Evolutionary conservation across 164 flowering plant genomes (phyloP).

Genomic region (Vitis labrusca): DNA sequence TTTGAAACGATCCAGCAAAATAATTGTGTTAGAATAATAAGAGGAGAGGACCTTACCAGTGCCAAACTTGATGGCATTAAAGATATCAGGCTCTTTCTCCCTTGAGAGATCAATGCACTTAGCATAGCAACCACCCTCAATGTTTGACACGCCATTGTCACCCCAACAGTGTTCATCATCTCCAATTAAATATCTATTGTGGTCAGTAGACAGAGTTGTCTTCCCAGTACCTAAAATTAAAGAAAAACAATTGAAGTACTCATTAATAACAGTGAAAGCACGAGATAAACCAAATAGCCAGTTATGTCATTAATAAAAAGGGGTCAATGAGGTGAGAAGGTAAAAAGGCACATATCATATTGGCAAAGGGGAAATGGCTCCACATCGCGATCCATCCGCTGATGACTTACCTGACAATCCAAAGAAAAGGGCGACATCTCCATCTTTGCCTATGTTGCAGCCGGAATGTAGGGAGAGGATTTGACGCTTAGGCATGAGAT

Average conservation of each 20-base stretch:
- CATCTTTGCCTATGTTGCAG: slow-evolving; percentile 97
- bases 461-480: slow-evolving; percentile 98
- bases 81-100: slow-evolving; percentile 98
- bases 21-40: too few relatives aligned
- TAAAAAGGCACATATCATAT: slow-evolving; percentile 22
- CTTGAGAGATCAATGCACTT: slow-evolving; percentile 83
- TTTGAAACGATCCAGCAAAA: too few relatives aligned
- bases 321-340: not conserved
- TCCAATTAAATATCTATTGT: slow-evolving; percentile 83
- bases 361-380: slow-evolving; percentile 7
- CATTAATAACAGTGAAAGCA: slow-evolving; percentile 12
- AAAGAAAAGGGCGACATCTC: slow-evolving; percentile 99
- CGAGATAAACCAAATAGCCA: not conserved
- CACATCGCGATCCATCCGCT: slow-evolving; percentile 12
- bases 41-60: slow-evolving; percentile 50
- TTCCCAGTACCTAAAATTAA: slow-evolving; percentile 82
- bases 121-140: slow-evolving; percentile 99
- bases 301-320: not conserved
- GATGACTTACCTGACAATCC: slow-evolving; percentile 87
- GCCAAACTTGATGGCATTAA: slow-evolving; percentile 97
- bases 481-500: slow-evolving; percentile 97
- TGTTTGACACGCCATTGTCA: slow-evolving; percentile 94
- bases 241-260: slow-evolving; percentile 3
- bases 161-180: slow-evolving; percentile 99
- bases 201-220: slow-evolving; percentile 96